These are phyloP conservation scores for Solanum hybrid DNA, from an alignment of 305 asterid species.

Conservation along the genomic window DNA sequence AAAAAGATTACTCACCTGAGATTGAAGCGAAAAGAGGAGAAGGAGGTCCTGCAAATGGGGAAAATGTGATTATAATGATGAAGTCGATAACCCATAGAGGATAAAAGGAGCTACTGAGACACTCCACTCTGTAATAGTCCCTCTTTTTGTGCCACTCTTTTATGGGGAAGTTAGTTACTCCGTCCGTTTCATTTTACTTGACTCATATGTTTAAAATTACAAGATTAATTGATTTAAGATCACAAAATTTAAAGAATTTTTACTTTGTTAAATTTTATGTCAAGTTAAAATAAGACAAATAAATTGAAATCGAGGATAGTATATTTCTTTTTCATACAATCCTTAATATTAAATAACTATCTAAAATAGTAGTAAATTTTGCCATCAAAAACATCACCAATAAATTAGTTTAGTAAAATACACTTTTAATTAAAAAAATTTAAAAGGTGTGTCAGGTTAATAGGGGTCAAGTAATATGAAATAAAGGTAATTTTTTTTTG, in stretches of 20 bases:
- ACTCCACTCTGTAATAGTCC: neutral
- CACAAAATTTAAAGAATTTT: too few relatives aligned
- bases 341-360: too few relatives aligned
- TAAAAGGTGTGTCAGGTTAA: neutral
- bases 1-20: neutral
- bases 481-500: neutral
- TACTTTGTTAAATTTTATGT: too few relatives aligned
- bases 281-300: too few relatives aligned
- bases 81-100: constrained; percentile 30
- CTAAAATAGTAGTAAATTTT: too few relatives aligned
- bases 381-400: too few relatives aligned
- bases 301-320: too few relatives aligned
- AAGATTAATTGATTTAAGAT: too few relatives aligned
- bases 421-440: neutral
- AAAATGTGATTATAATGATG: constrained; percentile 9
- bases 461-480: too few relatives aligned
- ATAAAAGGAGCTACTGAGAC: neutral
- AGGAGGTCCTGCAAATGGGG: constrained; percentile 16
- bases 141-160: neutral
- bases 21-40: constrained; percentile 10
- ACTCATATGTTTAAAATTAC: rapidly evolving
- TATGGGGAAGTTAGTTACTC: neutral
- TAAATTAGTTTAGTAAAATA: neutral
- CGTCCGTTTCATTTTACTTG: too few relatives aligned
- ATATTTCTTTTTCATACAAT: too few relatives aligned